Evolutionary conservation across 2,329 filamentous ascomycete species (phyloP).

Genomic region (Ceratocystiopsis sp.): DNA sequence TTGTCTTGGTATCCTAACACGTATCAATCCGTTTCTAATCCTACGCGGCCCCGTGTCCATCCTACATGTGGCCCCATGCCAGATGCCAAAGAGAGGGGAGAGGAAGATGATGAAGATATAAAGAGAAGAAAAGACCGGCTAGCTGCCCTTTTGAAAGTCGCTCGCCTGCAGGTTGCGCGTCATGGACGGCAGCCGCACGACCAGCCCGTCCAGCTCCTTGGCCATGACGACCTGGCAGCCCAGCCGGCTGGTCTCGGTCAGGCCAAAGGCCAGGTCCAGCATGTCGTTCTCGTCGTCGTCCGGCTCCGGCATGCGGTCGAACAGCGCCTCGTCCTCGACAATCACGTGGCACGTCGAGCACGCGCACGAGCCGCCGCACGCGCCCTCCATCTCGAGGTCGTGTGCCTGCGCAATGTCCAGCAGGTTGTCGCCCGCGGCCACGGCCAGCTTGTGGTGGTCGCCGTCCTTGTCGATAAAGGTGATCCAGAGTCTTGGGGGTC

Average conservation of each 20-base stretch:
- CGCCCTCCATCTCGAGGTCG: conserved; percentile 96
- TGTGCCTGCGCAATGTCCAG: conserved; percentile 89
- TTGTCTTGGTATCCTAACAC: background rate
- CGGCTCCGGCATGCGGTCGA: conserved; percentile 62
- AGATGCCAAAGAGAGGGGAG: too few relatives aligned
- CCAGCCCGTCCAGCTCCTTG: conserved; percentile 73
- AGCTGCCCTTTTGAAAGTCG: conserved; percentile 45
- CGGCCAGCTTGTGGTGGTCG: conserved; percentile 56
- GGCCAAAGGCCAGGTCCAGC: conserved; percentile 76
- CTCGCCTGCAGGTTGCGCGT: conserved; percentile 91
- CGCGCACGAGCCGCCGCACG: conserved; percentile 85
- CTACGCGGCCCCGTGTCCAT: too few relatives aligned
- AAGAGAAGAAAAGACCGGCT: too few relatives aligned
- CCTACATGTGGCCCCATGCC: too few relatives aligned
- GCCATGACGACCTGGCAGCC: conserved; percentile 89
- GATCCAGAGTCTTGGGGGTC: conserved; percentile 49
- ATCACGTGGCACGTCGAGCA: conserved; percentile 91
- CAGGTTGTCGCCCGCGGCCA: conserved; percentile 77
- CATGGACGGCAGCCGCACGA: conserved; percentile 77
- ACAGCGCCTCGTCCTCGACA: conserved; percentile 54
- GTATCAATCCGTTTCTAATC: background rate
- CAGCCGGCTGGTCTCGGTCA: conserved; percentile 69
- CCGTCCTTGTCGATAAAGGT: conserved; percentile 92
- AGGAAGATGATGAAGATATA: too few relatives aligned
- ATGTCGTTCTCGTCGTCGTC: conserved; percentile 78